Percentiles rank a stretch among this genome's conserved stretches.
phyloP scores from a whole-genome alignment of 257 asterid genomes.

The Paraleonurus japonicus region DNA sequence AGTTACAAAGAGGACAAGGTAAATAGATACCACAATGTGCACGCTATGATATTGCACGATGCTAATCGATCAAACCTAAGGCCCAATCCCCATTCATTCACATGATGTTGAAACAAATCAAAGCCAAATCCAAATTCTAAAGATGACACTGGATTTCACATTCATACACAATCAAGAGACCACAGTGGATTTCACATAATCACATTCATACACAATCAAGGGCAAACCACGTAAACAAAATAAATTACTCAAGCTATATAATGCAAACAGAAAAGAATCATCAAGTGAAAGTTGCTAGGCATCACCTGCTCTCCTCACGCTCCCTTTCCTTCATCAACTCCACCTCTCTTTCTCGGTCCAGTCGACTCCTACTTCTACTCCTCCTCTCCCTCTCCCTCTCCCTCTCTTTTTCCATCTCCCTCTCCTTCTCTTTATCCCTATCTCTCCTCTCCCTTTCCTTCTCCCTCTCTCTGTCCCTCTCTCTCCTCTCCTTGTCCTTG shows the following conservation, averaged over 20 bases:
- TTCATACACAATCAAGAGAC: slow-evolving; percentile 9
- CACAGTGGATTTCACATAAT: slow-evolving; percentile 8
- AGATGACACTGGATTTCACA: background rate
- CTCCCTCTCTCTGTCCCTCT: slow-evolving; percentile 35
- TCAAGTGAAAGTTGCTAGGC: slow-evolving; percentile 10
- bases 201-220: slow-evolving; percentile 10
- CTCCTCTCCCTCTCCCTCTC: slow-evolving; percentile 62
- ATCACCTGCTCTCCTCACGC: slow-evolving; percentile 93
- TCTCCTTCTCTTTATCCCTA: slow-evolving; percentile 33
- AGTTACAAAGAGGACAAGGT: background rate
- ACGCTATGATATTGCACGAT: background rate
- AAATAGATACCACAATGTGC: background rate
- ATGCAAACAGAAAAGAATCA: background rate
- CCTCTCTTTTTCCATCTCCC: slow-evolving; percentile 26
- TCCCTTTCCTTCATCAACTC: slow-evolving; percentile 63
- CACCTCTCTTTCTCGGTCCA: slow-evolving; percentile 64
- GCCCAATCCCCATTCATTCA: background rate
- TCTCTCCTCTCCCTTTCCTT: slow-evolving; percentile 47
- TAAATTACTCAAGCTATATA: background rate
- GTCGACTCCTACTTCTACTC: slow-evolving; percentile 80
- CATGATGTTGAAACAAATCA: background rate
- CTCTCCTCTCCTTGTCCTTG: slow-evolving; percentile 35
- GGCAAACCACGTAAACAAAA: background rate
- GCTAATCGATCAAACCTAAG: background rate
- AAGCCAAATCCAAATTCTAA: background rate